A percentile compares a stretch with the other conserved stretches of the same genome.
phyloP scores from a whole-genome alignment of 2,329 filamentous ascomycete species.

The Alternaria sp. region DNA sequence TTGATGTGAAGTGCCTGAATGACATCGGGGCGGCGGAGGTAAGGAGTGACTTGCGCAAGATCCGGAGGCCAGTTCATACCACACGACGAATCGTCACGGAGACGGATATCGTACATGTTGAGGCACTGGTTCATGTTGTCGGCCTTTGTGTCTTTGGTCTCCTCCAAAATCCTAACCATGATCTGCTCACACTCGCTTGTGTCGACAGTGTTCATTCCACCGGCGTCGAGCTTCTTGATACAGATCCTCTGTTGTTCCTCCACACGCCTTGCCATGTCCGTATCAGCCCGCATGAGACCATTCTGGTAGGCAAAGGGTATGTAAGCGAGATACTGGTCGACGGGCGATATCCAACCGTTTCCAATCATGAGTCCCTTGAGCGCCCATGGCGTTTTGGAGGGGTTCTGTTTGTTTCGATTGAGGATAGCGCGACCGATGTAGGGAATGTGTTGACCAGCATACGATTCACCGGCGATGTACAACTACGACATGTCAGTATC shows the following conservation, averaged over 20 bases:
- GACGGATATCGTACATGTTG: conserved; percentile 97
- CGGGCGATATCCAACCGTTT: conserved; percentile 95
- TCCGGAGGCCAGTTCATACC: conserved; percentile 99
- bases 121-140: conserved; percentile 69
- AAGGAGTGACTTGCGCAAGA: conserved; percentile 77
- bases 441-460: conserved; percentile 94
- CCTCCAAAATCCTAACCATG: conserved; percentile 73
- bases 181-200: conserved; percentile 77
- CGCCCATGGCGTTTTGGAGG: conserved; percentile 70
- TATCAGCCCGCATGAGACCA: conserved; percentile 74
- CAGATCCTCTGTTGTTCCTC: conserved; percentile 76
- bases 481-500: conserved; percentile 64
- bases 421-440: conserved; percentile 94
- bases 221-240: conserved; percentile 65
- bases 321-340: conserved; percentile 89
- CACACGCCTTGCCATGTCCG: conserved; percentile 68
- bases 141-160: conserved; percentile 66
- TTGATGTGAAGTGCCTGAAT: conserved; percentile 82
- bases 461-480: conserved; percentile 95
- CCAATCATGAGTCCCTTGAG: conserved; percentile 89
- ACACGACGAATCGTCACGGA: conserved; percentile 82
- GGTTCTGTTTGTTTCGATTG: conserved; percentile 74
- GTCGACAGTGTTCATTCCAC: conserved; percentile 70
- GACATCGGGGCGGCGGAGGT: conserved; percentile 84
- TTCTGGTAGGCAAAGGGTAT: conserved; percentile 81